Evolutionary conservation across 371 early-diverging fungal genomes (phyloP), one percentile per base, ranked within the genome.

Genomic region (Lichtheimia ramosa): DNA sequence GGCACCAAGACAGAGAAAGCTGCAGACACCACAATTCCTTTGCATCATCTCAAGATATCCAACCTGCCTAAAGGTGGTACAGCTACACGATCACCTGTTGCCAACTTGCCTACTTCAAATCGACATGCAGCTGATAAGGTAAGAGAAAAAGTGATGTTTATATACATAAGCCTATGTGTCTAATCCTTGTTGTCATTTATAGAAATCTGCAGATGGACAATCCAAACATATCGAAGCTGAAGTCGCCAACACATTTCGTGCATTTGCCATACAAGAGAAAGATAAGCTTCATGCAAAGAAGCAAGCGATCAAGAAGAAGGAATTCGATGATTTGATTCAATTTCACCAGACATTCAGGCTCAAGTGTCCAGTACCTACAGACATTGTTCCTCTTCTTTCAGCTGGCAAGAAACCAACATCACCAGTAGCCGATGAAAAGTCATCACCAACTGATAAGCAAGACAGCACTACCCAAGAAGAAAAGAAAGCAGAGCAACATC

Each of bases 231-330:
- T 84, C 28, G 79, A 82, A 63, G 72, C 81, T 14, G 87, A 91
- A 59, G 77, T 88, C 28, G 77, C 85, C 21, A 82, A 72, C 18
- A 81, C 80, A 10, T 90, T 90, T 67, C 78, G 79, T 23, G 76
- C 85, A 52, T 92, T 92, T 70, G 89, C 88, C 3, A 75, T 68
- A 27, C 78, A 77, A n/a, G 92, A 94, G 68, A 90, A 93, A 65
- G 91, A 88, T 58, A 86, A 89, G 28, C 79, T 92, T n/a, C 83
- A 89, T 52, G 89, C 89, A 62, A 86, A 85, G 63, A 89, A 89
- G 63, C 89, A 86, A 64, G 89, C 84, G 14, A 67, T 87, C 43
- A 74, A 75, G 41, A 88, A 89, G 65, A 90, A 85, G 62, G 88
- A 89, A 48, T 90, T 89, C 73, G 86, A 88, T 55, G 85, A 79